Percentiles rank a stretch among this genome's conserved stretches.
phyloP scores from a whole-genome alignment of 257 asterid species.

The Nemophila menziesii region DNA sequence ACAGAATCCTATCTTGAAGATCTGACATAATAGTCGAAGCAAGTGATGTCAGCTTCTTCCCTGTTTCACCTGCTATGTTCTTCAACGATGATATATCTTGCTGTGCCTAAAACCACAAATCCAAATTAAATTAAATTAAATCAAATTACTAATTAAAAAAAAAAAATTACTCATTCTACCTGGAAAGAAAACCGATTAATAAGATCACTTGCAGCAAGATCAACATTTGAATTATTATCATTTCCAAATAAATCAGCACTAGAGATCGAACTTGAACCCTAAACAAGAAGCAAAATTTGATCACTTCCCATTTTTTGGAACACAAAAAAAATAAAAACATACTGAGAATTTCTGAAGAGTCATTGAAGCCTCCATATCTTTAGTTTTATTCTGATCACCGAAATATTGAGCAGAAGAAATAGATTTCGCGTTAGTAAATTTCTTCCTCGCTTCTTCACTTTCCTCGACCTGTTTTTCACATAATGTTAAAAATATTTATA shows the following conservation, averaged over 20 bases:
- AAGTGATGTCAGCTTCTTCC: constrained; percentile 66
- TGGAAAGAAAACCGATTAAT: constrained; percentile 84
- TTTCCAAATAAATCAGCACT: constrained; percentile 90
- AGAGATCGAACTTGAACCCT: constrained; percentile 90
- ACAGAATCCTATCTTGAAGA: constrained; percentile 89
- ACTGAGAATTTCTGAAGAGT: constrained; percentile 86
- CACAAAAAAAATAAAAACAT: constrained; percentile 17
- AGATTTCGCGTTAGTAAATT: constrained; percentile 89
- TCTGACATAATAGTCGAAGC: constrained; percentile 75
- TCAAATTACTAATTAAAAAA: neutral
- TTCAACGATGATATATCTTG: constrained; percentile 87
- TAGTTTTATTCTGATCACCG: constrained; percentile 53
- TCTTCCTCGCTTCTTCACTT: constrained; percentile 96
- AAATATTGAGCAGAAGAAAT: constrained; percentile 95
- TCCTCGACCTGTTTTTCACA: constrained; percentile 61
- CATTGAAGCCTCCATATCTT: constrained; percentile 57
- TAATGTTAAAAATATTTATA: neutral
- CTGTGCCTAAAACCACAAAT: constrained; percentile 52
- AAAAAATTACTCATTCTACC: constrained; percentile 25
- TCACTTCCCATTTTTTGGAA: neutral
- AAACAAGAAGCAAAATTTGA: constrained; percentile 7
- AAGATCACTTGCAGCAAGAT: constrained; percentile 68
- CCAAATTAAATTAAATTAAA: neutral
- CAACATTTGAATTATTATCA: constrained; percentile 26
- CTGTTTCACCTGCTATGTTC: constrained; percentile 94